phyloP scores from a whole-genome alignment of 2,329 filamentous ascomycete species.

The Aciculosporium take region DNA sequence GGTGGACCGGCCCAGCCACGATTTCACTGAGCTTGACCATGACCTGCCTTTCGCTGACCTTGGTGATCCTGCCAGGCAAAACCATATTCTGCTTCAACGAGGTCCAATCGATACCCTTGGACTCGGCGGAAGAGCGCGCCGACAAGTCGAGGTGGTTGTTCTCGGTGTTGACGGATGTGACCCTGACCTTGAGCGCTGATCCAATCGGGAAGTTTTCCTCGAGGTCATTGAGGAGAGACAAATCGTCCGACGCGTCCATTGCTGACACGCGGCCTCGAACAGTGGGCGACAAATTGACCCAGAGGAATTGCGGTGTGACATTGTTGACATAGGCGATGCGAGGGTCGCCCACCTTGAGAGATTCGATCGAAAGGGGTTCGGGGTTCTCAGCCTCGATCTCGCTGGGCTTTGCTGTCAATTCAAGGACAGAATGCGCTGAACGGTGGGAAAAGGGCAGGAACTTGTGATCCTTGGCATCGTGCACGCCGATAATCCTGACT shows the following conservation, averaged over 20 bases:
- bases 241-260: constrained; percentile 76
- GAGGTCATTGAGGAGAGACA: constrained; percentile 63
- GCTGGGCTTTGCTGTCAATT: constrained; percentile 69
- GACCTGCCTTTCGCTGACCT: constrained; percentile 68
- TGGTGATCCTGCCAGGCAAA: constrained; percentile 70
- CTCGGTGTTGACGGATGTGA: constrained; percentile 56
- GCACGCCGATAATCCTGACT: constrained; percentile 71
- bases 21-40: constrained; percentile 73
- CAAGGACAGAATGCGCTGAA: constrained; percentile 66
- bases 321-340: constrained; percentile 88
- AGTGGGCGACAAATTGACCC: constrained; percentile 82
- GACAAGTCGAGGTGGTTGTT: constrained; percentile 72
- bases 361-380: constrained; percentile 51
- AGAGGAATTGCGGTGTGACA: constrained; percentile 61
- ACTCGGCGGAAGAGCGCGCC: constrained; percentile 45
- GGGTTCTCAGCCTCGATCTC: constrained; percentile 35
- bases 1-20: constrained; percentile 64
- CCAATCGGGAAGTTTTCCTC: constrained; percentile 74
- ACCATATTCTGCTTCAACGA: constrained; percentile 67
- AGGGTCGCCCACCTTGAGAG: constrained; percentile 55
- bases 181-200: constrained; percentile 70
- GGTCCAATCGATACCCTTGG: constrained; percentile 45
- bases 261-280: constrained; percentile 72
- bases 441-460: constrained; percentile 88
- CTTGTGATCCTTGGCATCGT: constrained; percentile 78